These are phyloP conservation scores for Euphorbia schlechtendalii DNA, from an alignment of 441 rosid genomes.

Conservation along the genomic window DNA sequence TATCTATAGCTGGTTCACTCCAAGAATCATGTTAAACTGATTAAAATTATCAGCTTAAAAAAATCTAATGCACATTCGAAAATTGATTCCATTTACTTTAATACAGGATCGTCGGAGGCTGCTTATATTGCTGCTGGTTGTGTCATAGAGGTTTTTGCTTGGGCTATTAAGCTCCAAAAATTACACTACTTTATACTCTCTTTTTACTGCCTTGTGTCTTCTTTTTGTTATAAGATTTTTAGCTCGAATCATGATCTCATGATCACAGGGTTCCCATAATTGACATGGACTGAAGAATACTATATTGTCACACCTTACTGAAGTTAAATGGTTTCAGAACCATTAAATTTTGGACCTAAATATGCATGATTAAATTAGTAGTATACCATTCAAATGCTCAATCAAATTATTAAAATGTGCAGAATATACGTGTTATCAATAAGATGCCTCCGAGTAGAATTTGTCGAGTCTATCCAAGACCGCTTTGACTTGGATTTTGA, in stretches of 20 bases:
- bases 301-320: neutral
- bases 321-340: neutral
- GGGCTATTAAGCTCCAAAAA: neutral
- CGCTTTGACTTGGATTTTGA: no score
- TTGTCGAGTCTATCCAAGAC: no score
- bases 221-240: neutral
- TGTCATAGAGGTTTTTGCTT: slow-evolving; percentile 55
- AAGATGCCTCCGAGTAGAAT: no score
- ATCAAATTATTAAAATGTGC: no score
- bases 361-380: neutral
- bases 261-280: neutral
- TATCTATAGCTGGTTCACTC: slow-evolving; percentile 57
- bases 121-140: slow-evolving; percentile 90
- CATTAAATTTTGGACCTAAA: neutral
- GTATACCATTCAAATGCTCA: no score
- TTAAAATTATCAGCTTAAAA: slow-evolving; percentile 59
- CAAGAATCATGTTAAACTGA: slow-evolving; percentile 51
- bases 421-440: no score
- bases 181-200: neutral
- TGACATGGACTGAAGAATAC: neutral
- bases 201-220: neutral
- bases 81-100: slow-evolving; percentile 69
- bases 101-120: slow-evolving; percentile 78
- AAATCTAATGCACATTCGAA: slow-evolving; percentile 38
- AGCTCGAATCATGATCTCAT: neutral